Conservation (phyloP, 2,329 filamentous ascomycete genomes). For the Pyricularia grisea region DNA sequence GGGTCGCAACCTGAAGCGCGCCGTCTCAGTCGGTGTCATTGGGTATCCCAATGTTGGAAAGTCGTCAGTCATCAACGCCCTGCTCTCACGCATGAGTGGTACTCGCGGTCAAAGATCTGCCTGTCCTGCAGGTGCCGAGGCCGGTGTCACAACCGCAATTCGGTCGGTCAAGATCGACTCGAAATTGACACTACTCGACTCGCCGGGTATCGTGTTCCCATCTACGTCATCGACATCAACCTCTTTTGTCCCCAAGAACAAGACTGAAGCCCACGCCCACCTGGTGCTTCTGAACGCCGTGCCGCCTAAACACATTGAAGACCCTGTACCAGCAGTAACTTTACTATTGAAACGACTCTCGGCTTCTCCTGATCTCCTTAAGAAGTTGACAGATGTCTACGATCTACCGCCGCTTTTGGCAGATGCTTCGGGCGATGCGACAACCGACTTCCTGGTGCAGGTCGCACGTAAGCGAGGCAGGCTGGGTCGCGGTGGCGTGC, state of each 20-base stretch:
- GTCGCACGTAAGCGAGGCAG: conserved; percentile 89
- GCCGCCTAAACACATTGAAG: conserved; percentile 87
- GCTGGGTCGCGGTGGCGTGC: conserved; percentile 79
- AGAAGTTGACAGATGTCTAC: conserved; percentile 76
- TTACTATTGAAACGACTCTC: conserved; percentile 78
- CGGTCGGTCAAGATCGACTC: conserved; percentile 89
- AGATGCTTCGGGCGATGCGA: conserved; percentile 60
- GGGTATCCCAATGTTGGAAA: conserved; percentile 96
- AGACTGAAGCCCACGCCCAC: conserved; percentile 68
- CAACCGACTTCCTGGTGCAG: conserved; percentile 87
- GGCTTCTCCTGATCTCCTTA: conserved; percentile 60
- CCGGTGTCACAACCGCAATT: conserved; percentile 82
- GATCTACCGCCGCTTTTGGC: conserved; percentile 70
- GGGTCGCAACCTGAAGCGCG: conserved; percentile 74
- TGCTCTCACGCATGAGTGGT: conserved; percentile 66
- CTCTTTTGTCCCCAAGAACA: conserved; percentile 44
- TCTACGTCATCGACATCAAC: conserved; percentile 39
- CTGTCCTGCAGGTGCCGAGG: conserved; percentile 84
- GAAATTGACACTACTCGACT: conserved; percentile 89
- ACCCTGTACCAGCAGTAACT: conserved; percentile 78
- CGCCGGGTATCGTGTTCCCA: conserved; percentile 90
- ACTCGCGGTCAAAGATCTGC: conserved; percentile 49
- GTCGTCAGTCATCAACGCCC: conserved; percentile 91
- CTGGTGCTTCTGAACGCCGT: conserved; percentile 85
- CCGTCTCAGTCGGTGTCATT: conserved; percentile 85